Evolutionary conservation across 345 rosid genomes (phyloP).

Genomic region (Garcia nutans): DNA sequence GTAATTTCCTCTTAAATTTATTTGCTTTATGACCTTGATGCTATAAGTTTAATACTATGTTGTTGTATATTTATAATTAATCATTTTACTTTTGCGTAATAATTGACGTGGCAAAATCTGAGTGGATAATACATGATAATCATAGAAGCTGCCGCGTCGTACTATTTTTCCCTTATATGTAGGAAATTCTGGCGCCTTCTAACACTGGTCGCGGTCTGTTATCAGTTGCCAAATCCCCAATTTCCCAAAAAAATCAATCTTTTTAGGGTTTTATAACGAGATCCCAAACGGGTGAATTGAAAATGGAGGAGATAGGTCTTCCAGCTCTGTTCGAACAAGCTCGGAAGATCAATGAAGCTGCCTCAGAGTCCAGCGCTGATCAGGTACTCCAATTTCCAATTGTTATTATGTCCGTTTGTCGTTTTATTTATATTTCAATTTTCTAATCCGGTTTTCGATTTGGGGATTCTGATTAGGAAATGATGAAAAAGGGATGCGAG

Average conservation of each 20-base stretch:
- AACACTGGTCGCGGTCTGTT: neutral
- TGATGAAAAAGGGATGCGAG: constrained; percentile 66
- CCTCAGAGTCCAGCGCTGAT: constrained; percentile 58
- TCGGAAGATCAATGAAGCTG: constrained; percentile 63
- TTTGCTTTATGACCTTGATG: too few relatives aligned
- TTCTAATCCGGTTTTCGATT: neutral
- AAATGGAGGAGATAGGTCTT: constrained; percentile 64
- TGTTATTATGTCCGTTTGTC: neutral
- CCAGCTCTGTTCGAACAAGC: constrained; percentile 75
- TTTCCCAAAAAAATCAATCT: too few relatives aligned
- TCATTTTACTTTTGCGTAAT: too few relatives aligned
- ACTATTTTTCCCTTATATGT: too few relatives aligned
- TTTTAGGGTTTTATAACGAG: constrained; percentile 1
- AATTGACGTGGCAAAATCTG: too few relatives aligned
- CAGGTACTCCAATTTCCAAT: constrained; percentile 41
- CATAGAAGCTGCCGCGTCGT: too few relatives aligned
- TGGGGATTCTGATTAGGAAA: constrained; percentile 42
- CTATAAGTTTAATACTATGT: too few relatives aligned
- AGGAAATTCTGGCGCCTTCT: too few relatives aligned
- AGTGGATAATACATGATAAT: too few relatives aligned
- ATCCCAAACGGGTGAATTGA: constrained; percentile 38
- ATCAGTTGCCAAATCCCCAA: neutral
- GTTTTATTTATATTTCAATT: neutral
- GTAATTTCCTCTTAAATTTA: too few relatives aligned
- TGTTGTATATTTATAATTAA: too few relatives aligned